Percentiles rank a stretch among this genome's conserved stretches.
These are phyloP conservation scores for Meira nashicola DNA, from an alignment of 1,284 basidiomycete genomes.

Conservation along the genomic window DNA sequence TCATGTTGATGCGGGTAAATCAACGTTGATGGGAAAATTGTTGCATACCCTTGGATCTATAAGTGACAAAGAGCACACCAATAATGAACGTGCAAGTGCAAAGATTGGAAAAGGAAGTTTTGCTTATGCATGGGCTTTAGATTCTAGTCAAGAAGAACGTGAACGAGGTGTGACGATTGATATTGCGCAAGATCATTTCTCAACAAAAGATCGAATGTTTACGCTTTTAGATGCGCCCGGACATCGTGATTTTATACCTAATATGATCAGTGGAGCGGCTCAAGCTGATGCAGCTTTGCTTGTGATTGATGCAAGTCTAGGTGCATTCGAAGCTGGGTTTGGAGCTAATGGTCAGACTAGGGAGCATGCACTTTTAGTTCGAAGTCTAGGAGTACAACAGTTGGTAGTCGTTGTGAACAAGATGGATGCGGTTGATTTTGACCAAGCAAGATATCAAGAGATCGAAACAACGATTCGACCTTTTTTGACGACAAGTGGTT, in stretches of 20 bases:
- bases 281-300: slow-evolving; percentile 52
- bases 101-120: slow-evolving; percentile 91
- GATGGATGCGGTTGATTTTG: slow-evolving; percentile 70
- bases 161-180: slow-evolving; percentile 94
- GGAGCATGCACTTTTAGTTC: slow-evolving; percentile 85
- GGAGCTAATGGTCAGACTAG: slow-evolving; percentile 51
- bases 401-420: slow-evolving; percentile 92
- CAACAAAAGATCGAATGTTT: slow-evolving; percentile 71
- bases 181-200: slow-evolving; percentile 77
- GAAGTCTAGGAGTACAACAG: slow-evolving; percentile 90
- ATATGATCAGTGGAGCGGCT: slow-evolving; percentile 77
- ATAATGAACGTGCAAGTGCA: slow-evolving; percentile 84
- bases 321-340: slow-evolving; percentile 53
- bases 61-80: slow-evolving; percentile 74
- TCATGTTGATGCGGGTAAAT: slow-evolving; percentile 98
- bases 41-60: slow-evolving; percentile 84
- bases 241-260: slow-evolving; percentile 94
- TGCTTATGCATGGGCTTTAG: slow-evolving; percentile 95
- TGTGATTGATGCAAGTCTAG: slow-evolving; percentile 50
- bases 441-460: slow-evolving; percentile 73
- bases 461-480: slow-evolving; percentile 70
- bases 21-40: slow-evolving; percentile 90
- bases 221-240: slow-evolving; percentile 94
- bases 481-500: slow-evolving; percentile 83
- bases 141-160: slow-evolving; percentile 86